Base-by-base conservation (phyloP, 2,329 filamentous ascomycete species). In the Grosmannia serpens region DNA sequence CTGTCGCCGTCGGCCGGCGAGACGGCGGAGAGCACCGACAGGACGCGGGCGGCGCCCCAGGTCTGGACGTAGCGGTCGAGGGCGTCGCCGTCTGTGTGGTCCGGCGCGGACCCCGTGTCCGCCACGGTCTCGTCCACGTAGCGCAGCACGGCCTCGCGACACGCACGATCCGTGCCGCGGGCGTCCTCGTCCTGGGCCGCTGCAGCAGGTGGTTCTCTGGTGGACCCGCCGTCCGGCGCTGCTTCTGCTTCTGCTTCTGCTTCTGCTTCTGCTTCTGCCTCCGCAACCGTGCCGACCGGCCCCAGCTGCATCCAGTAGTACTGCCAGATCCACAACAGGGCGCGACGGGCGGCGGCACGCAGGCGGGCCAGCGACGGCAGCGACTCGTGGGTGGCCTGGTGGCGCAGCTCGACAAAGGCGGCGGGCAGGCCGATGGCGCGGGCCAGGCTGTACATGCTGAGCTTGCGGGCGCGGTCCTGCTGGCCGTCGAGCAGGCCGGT, bases 341-440 rank as follows among this genome's bases (percentile, higher is more conserved):
- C 89, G 65, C 86, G 83, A 62, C 77, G 74, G 1, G 87, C 83
- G 1, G 87, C 87, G 41, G 79, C 78, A 56, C 89, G 82, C 62
- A 96, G 75, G 62, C 89, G 84, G 13, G 81, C 77, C 57, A 96
- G 75, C 1, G 86, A 85, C 0, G 91, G 91, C 59, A 96, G 75
- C 68, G 91, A 88, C 70, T 95, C 89, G 70, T 97, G 91, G 47
- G 91, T 95, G 50, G 88, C 89, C 73, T 95, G 88, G 70, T 96
- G 91, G 52, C 91, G 83, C 60, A 95, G 77, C 75, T 95, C 91
- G 57, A 96, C 90, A 70, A 96, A 95, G 0, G 87, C 86, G 0
- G 86, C 83, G 0, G 87, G 87, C 59, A 91, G 73, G 0, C 82
- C 84, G 59, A 89, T 82, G 46, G 78, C 82, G 69, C 82, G 84